Evolutionary conservation across 768 basidiomycete species (phyloP).

Genomic region (Flagelloscypha sp.): DNA sequence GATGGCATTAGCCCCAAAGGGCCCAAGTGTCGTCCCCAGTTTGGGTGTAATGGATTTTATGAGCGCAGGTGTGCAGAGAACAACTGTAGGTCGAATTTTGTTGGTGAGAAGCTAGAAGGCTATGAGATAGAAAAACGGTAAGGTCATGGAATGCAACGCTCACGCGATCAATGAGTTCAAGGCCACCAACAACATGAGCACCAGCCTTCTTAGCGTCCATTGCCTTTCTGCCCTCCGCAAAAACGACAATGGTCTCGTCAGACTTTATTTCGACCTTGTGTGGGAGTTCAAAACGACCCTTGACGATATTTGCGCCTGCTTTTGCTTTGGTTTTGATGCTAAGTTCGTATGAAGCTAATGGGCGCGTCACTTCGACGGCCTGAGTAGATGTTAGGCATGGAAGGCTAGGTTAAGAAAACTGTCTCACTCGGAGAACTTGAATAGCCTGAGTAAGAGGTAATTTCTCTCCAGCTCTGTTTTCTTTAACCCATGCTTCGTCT

Average conservation of each 20-base stretch:
- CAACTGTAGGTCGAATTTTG: slow-evolving; percentile 70
- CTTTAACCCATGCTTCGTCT: slow-evolving; percentile 43
- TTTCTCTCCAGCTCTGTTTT: slow-evolving; percentile 55
- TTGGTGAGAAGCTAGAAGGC: slow-evolving; percentile 58
- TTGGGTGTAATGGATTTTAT: slow-evolving; percentile 71
- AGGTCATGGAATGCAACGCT: slow-evolving; percentile 19
- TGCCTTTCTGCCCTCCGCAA: slow-evolving; percentile 78
- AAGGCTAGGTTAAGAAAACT: slow-evolving; percentile 1
- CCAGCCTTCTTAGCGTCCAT: slow-evolving; percentile 83
- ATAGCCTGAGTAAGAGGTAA: slow-evolving; percentile 62
- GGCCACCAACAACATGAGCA: slow-evolving; percentile 84
- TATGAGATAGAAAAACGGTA: slow-evolving; percentile 5
- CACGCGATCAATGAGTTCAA: slow-evolving; percentile 83
- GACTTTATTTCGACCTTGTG: slow-evolving; percentile 60
- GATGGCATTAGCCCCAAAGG: slow-evolving; percentile 95
- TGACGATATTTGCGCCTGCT: slow-evolving; percentile 75
- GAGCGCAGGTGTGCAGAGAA: slow-evolving; percentile 76
- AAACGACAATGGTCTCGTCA: slow-evolving; percentile 81
- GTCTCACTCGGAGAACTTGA: slow-evolving; percentile 60
- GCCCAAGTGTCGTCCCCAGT: slow-evolving; percentile 70
- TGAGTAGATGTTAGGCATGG: slow-evolving; percentile 20
- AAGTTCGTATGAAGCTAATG: slow-evolving; percentile 71
- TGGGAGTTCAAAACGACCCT: slow-evolving; percentile 83
- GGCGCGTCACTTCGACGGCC: slow-evolving; percentile 79
- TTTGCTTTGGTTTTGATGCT: slow-evolving; percentile 72